Evolutionary conservation across 1,284 basidiomycete genomes (phyloP).

Genomic region (Golubevia pallescens): DNA sequence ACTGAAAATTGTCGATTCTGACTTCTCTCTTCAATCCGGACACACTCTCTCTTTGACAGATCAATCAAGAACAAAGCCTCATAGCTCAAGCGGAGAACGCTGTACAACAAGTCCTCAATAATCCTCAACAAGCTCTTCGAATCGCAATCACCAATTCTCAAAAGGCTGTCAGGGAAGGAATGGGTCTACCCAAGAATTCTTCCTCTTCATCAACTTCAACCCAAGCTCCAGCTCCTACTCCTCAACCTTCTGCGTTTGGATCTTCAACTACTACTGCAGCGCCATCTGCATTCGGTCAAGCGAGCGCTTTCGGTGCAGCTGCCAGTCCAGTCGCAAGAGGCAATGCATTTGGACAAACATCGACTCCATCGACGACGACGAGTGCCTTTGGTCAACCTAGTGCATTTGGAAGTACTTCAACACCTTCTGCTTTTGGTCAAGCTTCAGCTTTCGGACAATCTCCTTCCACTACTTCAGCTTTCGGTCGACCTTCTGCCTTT

Average conservation of each 20-base stretch:
- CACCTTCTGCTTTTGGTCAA: too few species aligned
- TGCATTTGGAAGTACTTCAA: slow-evolving; percentile 25
- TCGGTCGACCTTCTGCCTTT: slow-evolving; percentile 21
- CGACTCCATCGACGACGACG: slow-evolving; percentile 21
- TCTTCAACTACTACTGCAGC: not conserved
- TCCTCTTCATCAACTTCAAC: too few species aligned
- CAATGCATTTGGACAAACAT: slow-evolving; percentile 49
- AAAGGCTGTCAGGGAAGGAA: not conserved
- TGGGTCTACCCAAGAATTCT: not conserved
- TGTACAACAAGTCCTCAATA: slow-evolving; percentile 2
- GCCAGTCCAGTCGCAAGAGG: slow-evolving; percentile 15
- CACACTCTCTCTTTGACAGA: too few species aligned
- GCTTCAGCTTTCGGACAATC: slow-evolving; percentile 20
- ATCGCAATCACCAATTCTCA: slow-evolving; percentile 8
- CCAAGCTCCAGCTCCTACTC: slow-evolving; percentile 15
- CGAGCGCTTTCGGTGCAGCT: slow-evolving; percentile 44
- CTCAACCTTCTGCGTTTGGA: slow-evolving; percentile 21
- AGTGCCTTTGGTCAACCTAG: slow-evolving; percentile 31
- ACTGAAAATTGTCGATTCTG: too few species aligned
- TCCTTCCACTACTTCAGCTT: slow-evolving; percentile 26
- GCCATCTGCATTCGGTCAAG: slow-evolving; percentile 18
- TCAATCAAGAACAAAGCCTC: too few species aligned
- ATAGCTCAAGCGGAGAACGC: not conserved
- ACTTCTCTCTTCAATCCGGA: too few species aligned
- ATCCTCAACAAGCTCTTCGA: slow-evolving; percentile 6